Evolutionary conservation across 2,329 filamentous ascomycete species (phyloP), one percentile per base, ranked within the genome.

Genomic region (Fusarium temperatum): DNA sequence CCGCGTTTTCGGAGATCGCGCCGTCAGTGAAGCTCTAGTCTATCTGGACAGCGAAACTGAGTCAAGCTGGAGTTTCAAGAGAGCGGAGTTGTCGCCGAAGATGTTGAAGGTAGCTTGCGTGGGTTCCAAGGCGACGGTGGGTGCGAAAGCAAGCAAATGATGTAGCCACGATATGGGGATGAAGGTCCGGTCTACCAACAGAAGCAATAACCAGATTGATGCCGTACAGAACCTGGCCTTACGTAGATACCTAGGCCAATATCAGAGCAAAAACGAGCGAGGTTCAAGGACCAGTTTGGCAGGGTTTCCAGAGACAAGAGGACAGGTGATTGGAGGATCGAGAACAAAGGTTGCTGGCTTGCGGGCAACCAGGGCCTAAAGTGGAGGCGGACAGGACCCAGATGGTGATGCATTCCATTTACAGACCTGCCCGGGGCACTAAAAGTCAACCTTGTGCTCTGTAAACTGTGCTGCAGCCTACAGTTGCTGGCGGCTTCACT

Each of bases 241-340:
- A 66, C 53, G 63, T 60, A 67, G 53, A 67, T 67, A 51, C 47
- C 50, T 36, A 67, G 22, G 32, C 64, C 44, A 63, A 64, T 68
- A 51, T 69, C 58, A 74, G 69, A 74, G 66, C 74, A 68, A 78
- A 78, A 78, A 74, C 75, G 70, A 78, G 68, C 67, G 76, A 77
- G 73, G 61, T 64, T 75, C 50, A 69, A 77, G 53, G 67, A 70
- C 63, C 72, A 77, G 62, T 62, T 53, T 30, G 68, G 70, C 74
- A 77, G 76, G 76, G 76, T 75, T 72, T 72, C 66, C 63, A 70
- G 63, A 75, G 65, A 70, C 66, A 48, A 76, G 73, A 41, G 68
- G 56, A 42, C 44, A 68, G 69, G 14, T 77, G 75, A 77, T 77
- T 78, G 75, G 75, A 78, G 74, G 74, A 77, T 74, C 66, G 60